Evolutionary conservation across 768 basidiomycete genomes (phyloP).

Genomic region (Panellus pusillus): DNA sequence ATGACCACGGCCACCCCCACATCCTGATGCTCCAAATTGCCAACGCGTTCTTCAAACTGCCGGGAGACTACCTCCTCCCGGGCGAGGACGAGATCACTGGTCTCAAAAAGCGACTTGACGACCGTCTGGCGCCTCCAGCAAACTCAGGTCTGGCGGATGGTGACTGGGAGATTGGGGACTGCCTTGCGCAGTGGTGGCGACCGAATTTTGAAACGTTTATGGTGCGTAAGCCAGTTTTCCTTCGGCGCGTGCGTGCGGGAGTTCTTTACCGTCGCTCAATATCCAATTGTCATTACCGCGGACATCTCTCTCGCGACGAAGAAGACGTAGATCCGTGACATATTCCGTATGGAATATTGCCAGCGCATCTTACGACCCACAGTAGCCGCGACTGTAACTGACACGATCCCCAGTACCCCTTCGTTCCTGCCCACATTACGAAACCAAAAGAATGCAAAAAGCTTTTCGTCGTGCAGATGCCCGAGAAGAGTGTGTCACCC

Average conservation of each 20-base stretch:
- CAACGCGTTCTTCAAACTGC: constrained; percentile 99
- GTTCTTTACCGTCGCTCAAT: constrained; percentile 8
- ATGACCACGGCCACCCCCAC: constrained; percentile 97
- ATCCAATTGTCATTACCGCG: not conserved
- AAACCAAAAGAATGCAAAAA: constrained; percentile 99
- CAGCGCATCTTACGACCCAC: not conserved
- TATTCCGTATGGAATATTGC: not conserved
- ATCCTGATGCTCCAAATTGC: constrained; percentile 98
- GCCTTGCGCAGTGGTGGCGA: constrained; percentile 97
- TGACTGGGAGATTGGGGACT: constrained; percentile 96
- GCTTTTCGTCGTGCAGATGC: constrained; percentile 93
- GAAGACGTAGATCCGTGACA: too few relatives aligned
- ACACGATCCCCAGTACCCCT: constrained; percentile 68
- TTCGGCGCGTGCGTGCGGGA: not conserved
- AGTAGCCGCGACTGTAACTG: not conserved
- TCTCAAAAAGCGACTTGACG: constrained; percentile 84
- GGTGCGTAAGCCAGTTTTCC: constrained; percentile 63
- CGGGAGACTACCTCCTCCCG: constrained; percentile 98
- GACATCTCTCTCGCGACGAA: not conserved
- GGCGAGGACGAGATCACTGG: constrained; percentile 93
- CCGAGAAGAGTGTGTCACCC: constrained; percentile 75
- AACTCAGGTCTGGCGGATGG: constrained; percentile 65
- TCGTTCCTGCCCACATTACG: constrained; percentile 92
- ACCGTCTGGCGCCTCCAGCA: constrained; percentile 79
- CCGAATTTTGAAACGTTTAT: constrained; percentile 99